These are phyloP conservation scores for Populus nigra DNA, from an alignment of 345 rosid species.

Conservation along the genomic window DNA sequence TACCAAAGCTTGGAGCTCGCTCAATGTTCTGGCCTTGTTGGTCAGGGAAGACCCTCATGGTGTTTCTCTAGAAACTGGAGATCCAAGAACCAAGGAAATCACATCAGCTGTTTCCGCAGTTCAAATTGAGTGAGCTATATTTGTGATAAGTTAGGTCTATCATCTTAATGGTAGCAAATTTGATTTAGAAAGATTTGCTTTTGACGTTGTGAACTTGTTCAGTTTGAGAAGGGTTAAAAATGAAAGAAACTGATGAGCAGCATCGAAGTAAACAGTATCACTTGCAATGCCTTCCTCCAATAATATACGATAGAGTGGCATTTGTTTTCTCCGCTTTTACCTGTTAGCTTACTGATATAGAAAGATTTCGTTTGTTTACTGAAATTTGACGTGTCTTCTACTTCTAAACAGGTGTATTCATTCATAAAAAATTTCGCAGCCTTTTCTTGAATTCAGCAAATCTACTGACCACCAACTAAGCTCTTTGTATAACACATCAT, in stretches of 20 bases:
- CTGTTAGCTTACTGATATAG: neutral
- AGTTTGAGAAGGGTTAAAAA: neutral
- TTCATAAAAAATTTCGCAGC: no score
- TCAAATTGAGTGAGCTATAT: slow-evolving; percentile 41
- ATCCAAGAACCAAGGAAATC: slow-evolving; percentile 63
- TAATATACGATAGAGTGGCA: neutral
- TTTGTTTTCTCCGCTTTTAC: neutral
- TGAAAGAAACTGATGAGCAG: neutral
- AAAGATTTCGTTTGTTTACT: neutral
- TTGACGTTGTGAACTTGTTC: neutral
- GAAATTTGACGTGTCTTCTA: neutral
- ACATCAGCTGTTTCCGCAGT: slow-evolving; percentile 57
- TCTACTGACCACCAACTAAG: no score
- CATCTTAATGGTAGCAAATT: neutral
- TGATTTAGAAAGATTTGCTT: neutral
- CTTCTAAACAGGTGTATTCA: no score
- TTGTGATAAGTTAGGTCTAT: neutral
- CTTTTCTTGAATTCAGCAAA: no score
- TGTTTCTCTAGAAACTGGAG: slow-evolving; percentile 70
- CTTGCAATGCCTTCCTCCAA: neutral
- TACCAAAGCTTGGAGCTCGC: slow-evolving; percentile 65
- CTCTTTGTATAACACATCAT: no score
- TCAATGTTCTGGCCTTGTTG: slow-evolving; percentile 70
- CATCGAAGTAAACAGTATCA: neutral
- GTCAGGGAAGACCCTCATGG: slow-evolving; percentile 92